A percentile compares a stretch with the other conserved stretches of the same genome.
Conservation (phyloP, 2,329 filamentous ascomycete genomes). For the Eutypa lata region DNA sequence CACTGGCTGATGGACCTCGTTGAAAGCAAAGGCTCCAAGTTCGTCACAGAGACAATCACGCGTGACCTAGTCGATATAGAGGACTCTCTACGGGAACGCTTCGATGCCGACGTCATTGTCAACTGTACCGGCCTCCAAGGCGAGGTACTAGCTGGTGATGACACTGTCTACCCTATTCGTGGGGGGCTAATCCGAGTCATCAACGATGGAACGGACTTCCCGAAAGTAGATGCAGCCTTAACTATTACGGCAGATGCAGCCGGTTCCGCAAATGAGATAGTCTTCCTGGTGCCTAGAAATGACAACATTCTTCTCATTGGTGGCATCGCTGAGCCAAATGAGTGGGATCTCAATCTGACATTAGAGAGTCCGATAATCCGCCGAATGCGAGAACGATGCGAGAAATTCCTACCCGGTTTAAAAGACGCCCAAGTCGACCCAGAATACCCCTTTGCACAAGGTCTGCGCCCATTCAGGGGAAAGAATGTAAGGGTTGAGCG, state of each 20-base stretch:
- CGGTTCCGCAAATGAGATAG: conserved; percentile 34
- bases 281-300: conserved; percentile 42
- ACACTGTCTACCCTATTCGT: conserved; percentile 39
- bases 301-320: conserved; percentile 41
- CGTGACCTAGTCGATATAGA: conserved; percentile 34
- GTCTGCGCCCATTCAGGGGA: conserved; percentile 37
- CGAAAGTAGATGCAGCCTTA: conserved; percentile 37
- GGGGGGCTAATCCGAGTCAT: conserved; percentile 42
- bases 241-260: conserved; percentile 37
- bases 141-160: conserved; percentile 34
- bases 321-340: conserved; percentile 33
- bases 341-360: conserved; percentile 35
- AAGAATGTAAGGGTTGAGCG: conserved; percentile 41
- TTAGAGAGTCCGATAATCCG: conserved; percentile 36
- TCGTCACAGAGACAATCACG: conserved; percentile 35
- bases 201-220: conserved; percentile 41
- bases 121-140: conserved; percentile 40
- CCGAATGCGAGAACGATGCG: conserved; percentile 40
- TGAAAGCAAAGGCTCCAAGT: conserved; percentile 35
- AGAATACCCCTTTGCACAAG: conserved; percentile 41
- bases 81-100: conserved; percentile 27
- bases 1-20: conserved; percentile 38
- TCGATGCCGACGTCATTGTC: conserved; percentile 39
- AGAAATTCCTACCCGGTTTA: conserved; percentile 38
- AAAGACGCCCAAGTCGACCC: conserved; percentile 37